Base-by-base conservation (phyloP, 2,329 filamentous ascomycete genomes). In the Talaromyces atroroseus region DNA sequence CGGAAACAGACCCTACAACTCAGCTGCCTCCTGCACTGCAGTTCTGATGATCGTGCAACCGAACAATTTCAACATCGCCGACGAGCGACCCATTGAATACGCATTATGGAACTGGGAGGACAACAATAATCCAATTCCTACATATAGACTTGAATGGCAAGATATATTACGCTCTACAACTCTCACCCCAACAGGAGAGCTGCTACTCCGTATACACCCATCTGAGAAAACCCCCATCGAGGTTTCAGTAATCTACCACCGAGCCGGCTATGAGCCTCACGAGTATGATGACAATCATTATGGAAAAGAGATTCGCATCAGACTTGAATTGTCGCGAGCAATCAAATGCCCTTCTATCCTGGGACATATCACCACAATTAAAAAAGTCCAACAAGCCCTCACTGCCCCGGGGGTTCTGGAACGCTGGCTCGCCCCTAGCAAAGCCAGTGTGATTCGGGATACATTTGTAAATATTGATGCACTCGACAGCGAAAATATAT, bases 11-110 rank as follows among this genome's bases (percentile, higher is more conserved):
- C 63, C 60, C 20, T 63, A 29, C 26, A 61, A 50, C 32, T 29
- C 51, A 5, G 8, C 16, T 3, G 62, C 61, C 5, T 57, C 53
- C 2, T 24, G 58, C 21, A 70, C 66, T 10, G 75, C 68, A 7
- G 66, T 78, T 11, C 65, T 78, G 1, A 73, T 77, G 63, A 62
- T 76, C 21, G 75, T 78, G 2, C 75, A 78, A 60, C 71, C 72
- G 1, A 48, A 66, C 26, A 78, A 77, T 60, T 73, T 77, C 65
- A 78, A 77, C 56, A 68, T 76, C 24, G 71, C 71, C 16, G 75
- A 78, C 54, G 74, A 78, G 57, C 65, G 75, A 56, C 74, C 75
- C 1, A 68, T 78, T n/a, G 75, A 78, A 54, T 76, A 76, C 60
- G 68, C 64, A 4, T 61, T 77, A 0, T 74, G 70, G 64, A 61